Conservation (phyloP, 176 grass and related monocot species). For the Saccharum officinarum region DNA sequence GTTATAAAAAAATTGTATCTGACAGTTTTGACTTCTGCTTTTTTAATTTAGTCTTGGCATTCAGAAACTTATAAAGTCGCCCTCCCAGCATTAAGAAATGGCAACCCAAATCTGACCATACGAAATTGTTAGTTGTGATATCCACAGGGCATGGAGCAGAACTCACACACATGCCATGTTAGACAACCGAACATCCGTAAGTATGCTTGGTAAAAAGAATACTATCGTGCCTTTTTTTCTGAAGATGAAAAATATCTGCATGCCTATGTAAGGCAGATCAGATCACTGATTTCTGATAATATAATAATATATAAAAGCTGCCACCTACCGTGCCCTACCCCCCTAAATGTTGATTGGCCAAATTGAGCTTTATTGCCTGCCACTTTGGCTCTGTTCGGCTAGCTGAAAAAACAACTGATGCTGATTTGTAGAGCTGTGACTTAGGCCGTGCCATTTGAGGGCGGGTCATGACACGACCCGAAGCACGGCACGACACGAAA, state of each 20-base stretch:
- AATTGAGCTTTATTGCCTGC: background rate
- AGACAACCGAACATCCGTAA: background rate
- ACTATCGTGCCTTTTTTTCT: background rate
- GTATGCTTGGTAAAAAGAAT: background rate
- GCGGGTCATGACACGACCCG: too few species aligned
- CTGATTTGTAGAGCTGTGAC: too few species aligned
- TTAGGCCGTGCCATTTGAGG: too few species aligned
- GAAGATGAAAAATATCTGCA: background rate
- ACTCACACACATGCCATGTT: background rate
- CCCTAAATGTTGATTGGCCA: background rate
- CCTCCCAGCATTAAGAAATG: background rate
- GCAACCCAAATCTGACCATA: background rate
- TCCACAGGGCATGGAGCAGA: background rate
- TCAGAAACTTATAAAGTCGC: background rate
- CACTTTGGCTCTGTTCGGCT: background rate
- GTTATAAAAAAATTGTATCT: background rate
- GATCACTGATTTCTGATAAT: background rate
- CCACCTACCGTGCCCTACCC: background rate
- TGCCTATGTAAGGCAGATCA: background rate
- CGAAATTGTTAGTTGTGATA: background rate
- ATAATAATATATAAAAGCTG: conserved; percentile 16
- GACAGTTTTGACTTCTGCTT: background rate
- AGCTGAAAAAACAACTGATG: too few species aligned
- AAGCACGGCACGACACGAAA: too few species aligned
- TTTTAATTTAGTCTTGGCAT: background rate